Evolutionary conservation across 148 eudicot genomes (phyloP).

Genomic region (Oxyria digyna): DNA sequence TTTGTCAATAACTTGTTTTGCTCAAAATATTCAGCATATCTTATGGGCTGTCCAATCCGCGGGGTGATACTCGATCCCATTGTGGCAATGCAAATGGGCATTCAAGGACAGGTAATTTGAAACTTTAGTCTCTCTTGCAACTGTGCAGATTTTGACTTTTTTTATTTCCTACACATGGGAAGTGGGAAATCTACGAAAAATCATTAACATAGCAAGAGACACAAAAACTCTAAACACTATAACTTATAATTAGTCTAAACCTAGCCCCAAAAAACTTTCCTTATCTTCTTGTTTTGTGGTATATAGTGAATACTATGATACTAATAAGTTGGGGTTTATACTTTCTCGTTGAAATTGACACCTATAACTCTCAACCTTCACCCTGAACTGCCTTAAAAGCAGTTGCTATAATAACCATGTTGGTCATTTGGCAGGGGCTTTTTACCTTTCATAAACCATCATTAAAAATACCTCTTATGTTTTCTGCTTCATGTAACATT

Average conservation of each 20-base stretch:
- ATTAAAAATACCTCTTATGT: background rate
- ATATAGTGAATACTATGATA: background rate
- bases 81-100: conserved; percentile 94
- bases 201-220: background rate
- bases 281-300: background rate
- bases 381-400: background rate
- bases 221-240: background rate
- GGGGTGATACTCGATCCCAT: conserved; percentile 93
- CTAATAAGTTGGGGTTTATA: background rate
- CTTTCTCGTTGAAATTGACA: background rate
- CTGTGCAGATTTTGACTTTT: background rate
- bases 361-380: background rate
- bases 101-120: conserved; percentile 81
- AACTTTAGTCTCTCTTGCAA: background rate
- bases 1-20: background rate
- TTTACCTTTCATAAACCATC: background rate
- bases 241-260: too few relatives aligned
- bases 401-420: background rate
- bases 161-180: background rate
- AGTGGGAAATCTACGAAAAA: background rate
- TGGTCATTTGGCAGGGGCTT: background rate
- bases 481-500: background rate
- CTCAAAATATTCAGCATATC: conserved; percentile 55
- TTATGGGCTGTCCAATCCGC: conserved; percentile 98
- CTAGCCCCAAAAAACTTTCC: background rate